Conservation (phyloP, 208 protist genomes). For the Kentomonas sorsogonicus region DNA sequence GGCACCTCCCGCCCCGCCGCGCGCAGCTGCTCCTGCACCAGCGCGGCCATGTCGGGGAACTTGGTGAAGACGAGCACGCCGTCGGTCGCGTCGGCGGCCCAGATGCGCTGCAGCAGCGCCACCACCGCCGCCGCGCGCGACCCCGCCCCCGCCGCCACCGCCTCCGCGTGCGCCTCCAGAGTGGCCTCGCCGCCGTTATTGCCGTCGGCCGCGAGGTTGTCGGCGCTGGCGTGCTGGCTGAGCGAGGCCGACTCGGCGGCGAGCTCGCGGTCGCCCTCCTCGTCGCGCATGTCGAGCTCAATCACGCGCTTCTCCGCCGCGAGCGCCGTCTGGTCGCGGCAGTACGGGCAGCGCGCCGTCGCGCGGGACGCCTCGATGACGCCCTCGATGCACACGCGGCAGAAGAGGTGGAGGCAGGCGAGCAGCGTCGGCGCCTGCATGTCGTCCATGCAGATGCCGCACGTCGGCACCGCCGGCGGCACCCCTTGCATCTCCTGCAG, state of each 20-base stretch:
- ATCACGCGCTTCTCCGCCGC: conserved; percentile 23
- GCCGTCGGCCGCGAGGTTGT: too few relatives aligned
- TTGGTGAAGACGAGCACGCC: conserved; percentile 48
- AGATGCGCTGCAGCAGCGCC: conserved; percentile 28
- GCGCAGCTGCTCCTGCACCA: conserved; percentile 9
- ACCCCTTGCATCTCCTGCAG: conserved; percentile 24
- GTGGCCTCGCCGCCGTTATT: too few relatives aligned
- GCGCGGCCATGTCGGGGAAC: conserved; percentile 26
- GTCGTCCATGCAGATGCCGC: conserved; percentile 39
- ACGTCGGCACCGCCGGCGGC: conserved; percentile 33
- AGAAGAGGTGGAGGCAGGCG: conserved; percentile 53
- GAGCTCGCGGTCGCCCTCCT: too few relatives aligned
- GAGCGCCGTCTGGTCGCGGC: conserved; percentile 28
- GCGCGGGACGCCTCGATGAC: conserved; percentile 27
- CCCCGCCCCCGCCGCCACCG: conserved; percentile 5
- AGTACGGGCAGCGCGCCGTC: conserved; percentile 33
- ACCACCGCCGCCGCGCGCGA: conserved; percentile 28
- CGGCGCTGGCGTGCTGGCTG: too few relatives aligned
- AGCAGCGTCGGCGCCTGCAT: conserved; percentile 42
- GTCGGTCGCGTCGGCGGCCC: conserved; percentile 21
- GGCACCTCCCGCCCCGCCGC: neutral
- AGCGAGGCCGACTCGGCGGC: too few relatives aligned
- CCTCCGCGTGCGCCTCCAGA: neutral
- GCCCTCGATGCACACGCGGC: conserved; percentile 45
- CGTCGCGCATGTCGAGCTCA: too few relatives aligned